Evolutionary conservation across 163 green algal genomes (phyloP).

Genomic region (Chlorella variabilis): DNA sequence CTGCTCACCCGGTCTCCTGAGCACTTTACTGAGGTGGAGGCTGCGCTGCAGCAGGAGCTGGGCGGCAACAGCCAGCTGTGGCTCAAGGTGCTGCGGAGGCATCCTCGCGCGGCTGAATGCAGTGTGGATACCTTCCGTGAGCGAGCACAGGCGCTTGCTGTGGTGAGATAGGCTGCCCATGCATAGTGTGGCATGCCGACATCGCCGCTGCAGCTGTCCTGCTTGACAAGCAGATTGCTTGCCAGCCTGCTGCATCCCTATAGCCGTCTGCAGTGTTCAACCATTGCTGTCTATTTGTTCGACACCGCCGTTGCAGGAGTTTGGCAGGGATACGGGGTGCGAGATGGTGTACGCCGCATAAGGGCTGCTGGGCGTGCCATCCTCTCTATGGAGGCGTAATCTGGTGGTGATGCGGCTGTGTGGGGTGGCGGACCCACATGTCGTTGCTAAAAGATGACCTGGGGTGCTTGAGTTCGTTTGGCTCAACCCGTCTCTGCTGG

Average conservation of each 20-base stretch:
- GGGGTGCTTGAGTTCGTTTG: background rate
- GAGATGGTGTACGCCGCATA: background rate
- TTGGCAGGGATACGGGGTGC: background rate
- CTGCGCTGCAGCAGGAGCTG: conserved; percentile 13
- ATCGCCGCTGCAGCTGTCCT: background rate
- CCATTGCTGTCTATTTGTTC: too few relatives aligned
- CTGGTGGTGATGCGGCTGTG: conserved; percentile 5
- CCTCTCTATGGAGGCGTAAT: background rate
- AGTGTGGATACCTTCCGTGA: background rate
- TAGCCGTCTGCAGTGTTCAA: too few relatives aligned
- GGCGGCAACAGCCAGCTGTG: background rate
- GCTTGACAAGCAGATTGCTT: background rate
- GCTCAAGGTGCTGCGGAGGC: background rate
- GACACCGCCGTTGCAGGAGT: background rate
- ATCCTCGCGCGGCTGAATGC: too few relatives aligned
- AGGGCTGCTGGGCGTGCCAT: background rate
- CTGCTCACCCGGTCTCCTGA: background rate
- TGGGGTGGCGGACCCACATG: background rate
- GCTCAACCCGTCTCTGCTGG: background rate
- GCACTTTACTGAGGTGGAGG: background rate
- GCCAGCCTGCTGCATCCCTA: too few relatives aligned
- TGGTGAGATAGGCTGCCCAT: background rate
- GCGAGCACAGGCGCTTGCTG: background rate
- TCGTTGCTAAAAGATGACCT: background rate
- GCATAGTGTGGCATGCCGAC: too few relatives aligned